Evolutionary conservation across 306 rosid species (phyloP), one percentile per base, ranked within the genome.

Genomic region (Ceratonia siliqua): DNA sequence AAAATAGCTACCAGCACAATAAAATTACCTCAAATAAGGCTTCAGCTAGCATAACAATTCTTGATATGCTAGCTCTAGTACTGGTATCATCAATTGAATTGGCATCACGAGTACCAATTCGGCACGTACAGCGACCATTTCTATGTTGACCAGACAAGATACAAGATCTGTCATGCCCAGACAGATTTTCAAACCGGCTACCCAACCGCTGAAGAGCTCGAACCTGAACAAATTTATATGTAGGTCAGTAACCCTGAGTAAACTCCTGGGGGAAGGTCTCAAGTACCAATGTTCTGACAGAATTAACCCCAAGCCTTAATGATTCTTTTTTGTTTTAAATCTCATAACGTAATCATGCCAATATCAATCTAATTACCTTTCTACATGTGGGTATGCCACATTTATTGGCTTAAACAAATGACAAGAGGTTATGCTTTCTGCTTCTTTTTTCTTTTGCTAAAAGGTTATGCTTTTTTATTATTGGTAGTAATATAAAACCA

Each of bases 201-300:
- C 99, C 98, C 89, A 92, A 72, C 68, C 99, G 84, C 82, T 92
- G 99, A 79, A 95, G 98, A 77, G 99, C 99, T 63, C 99, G 99
- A 71, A 92, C 99, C 99, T 95, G 83, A 70, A 81, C 78, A 61
- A 86, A 52, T 46, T 56, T 43, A 81, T 46, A 43, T 65, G 5
- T 28, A 2, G 48, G 73, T 72, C 41, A 82, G 80, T 61, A 71
- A 55, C 61, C 42, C 11, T 27, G 13, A 53, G 18, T 54, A 57
- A 56, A 41, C 30, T 75, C 41, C 63, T 62, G 17, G 42, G 45
- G 45, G 39, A 72, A 49, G 6, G 14, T 18, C 8, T 67, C 36
- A 41, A 55, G 38, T 15, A 70, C 22, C 61, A 49, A 62, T 43
- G 38, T 28, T 57, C 62, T 8, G 4, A 55, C 25, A 68, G 22